Percentiles rank a stretch among this genome's conserved stretches.
Evolutionary conservation across 148 eudicot species (phyloP).

Genomic region (Chenopodium berlandieri): DNA sequence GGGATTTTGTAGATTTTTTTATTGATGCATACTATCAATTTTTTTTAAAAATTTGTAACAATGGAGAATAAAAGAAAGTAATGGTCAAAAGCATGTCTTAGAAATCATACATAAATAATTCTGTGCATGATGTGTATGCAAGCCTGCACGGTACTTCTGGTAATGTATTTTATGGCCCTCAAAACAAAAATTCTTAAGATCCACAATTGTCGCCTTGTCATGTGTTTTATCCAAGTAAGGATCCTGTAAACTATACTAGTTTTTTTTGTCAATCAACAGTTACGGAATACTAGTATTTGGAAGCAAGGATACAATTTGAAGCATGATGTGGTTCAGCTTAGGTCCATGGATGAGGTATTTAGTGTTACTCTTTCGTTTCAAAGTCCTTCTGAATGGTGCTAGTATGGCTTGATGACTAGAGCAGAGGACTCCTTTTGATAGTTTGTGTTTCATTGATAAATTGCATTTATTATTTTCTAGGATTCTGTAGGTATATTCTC

Average conservation of each 20-base stretch:
- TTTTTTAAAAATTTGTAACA: no score
- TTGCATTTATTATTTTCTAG: conserved; percentile 31
- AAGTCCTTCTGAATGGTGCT: conserved; percentile 4
- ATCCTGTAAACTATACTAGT: neutral
- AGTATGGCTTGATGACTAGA: conserved; percentile 3
- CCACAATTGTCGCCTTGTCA: no score
- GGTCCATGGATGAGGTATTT: conserved; percentile 39
- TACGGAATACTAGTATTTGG: conserved; percentile 12
- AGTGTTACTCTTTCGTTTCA: neutral
- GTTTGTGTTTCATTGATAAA: conserved; percentile 4
- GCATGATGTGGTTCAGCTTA: conserved; percentile 20
- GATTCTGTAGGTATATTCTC: conserved; percentile 44
- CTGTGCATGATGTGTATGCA: no score
- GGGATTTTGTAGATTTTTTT: no score
- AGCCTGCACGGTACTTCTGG: no score
- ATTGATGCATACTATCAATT: no score
- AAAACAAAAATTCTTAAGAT: no score
- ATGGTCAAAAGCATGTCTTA: no score
- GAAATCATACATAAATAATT: no score
- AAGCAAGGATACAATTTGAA: conserved; percentile 19
- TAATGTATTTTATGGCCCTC: no score
- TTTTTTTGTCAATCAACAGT: conserved; percentile 16
- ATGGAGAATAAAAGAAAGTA: no score
- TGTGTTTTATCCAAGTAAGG: no score
- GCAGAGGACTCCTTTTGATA: neutral